These are phyloP conservation scores for Yarrowia keelungensis DNA, from an alignment of 805 yeast species.

Conservation along the genomic window DNA sequence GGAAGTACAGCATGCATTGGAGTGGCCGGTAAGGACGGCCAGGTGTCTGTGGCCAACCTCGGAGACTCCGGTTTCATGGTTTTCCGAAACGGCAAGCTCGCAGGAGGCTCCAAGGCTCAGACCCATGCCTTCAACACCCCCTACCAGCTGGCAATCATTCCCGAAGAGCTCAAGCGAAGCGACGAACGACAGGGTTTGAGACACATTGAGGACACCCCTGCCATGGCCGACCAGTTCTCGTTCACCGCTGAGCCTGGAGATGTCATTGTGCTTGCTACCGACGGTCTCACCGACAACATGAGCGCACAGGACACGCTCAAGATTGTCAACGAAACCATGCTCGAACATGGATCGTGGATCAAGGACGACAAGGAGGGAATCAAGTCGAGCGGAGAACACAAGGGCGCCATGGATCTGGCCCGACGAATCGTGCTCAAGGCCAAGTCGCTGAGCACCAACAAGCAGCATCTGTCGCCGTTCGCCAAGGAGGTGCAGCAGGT, in stretches of 20 bases:
- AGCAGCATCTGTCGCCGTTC: constrained; percentile 80
- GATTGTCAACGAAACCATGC: constrained; percentile 64
- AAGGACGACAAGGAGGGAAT: constrained; percentile 45
- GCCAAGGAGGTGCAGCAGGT: constrained; percentile 74
- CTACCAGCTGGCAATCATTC: constrained; percentile 85
- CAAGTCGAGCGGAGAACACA: constrained; percentile 42
- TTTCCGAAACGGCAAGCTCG: constrained; percentile 68
- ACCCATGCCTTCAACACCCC: constrained; percentile 92
- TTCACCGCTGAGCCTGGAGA: constrained; percentile 76
- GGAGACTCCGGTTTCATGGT: constrained; percentile 97
- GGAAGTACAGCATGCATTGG: constrained; percentile 95
- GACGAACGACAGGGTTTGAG: constrained; percentile 54
- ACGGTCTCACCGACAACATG: constrained; percentile 91
- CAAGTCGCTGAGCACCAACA: constrained; percentile 71
- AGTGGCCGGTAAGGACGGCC: constrained; percentile 59
- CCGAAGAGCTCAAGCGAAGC: constrained; percentile 59
- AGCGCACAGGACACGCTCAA: constrained; percentile 72
- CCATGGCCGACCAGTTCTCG: constrained; percentile 67
- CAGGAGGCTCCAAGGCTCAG: constrained; percentile 75
- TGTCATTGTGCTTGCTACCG: constrained; percentile 85
- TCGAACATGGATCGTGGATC: constrained; percentile 48
- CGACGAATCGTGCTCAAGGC: constrained; percentile 69
- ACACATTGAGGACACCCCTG: constrained; percentile 75
- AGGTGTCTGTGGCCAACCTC: constrained; percentile 71
- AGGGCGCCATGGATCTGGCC: constrained; percentile 58